Conservation (phyloP, 305 asterid species). For the Fraxinus floribunda region DNA sequence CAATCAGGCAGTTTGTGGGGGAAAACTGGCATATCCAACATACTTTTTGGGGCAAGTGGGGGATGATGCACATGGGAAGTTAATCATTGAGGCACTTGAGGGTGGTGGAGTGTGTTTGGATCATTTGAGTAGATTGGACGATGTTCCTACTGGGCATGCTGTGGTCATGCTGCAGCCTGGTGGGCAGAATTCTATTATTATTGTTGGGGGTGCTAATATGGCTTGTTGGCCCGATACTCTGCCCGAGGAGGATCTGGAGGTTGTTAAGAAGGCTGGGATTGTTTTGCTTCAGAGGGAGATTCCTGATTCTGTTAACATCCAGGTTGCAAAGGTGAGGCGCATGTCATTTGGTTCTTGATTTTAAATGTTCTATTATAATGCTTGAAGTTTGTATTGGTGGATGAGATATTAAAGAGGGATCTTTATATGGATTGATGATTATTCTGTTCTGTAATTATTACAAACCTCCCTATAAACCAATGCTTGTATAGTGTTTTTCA, state of each 20-base stretch:
- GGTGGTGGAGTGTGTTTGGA: conserved; percentile 70
- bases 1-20: conserved; percentile 94
- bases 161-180: conserved; percentile 87
- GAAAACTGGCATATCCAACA: conserved; percentile 64
- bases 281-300: conserved; percentile 95
- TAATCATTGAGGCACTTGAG: conserved; percentile 63
- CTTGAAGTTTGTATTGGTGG: not conserved
- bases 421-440: not conserved
- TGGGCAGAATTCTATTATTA: conserved; percentile 88
- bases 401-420: not conserved
- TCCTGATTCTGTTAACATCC: conserved; percentile 80
- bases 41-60: conserved; percentile 86
- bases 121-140: conserved; percentile 47
- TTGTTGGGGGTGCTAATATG: conserved; percentile 97
- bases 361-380: not conserved
- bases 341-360: conserved; percentile 13
- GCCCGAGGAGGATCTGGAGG: conserved; percentile 54
- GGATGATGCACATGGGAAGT: conserved; percentile 76
- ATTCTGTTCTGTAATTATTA: not conserved
- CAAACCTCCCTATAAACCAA: not conserved
- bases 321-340: conserved; percentile 77
- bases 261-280: conserved; percentile 71
- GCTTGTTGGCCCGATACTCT: conserved; percentile 70
- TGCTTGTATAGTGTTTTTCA: not conserved
- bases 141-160: conserved; percentile 89